A percentile compares a stretch with the other conserved stretches of the same genome.
phyloP scores from a whole-genome alignment of 2,329 filamentous ascomycete species.

The Cercospora sp. region DNA sequence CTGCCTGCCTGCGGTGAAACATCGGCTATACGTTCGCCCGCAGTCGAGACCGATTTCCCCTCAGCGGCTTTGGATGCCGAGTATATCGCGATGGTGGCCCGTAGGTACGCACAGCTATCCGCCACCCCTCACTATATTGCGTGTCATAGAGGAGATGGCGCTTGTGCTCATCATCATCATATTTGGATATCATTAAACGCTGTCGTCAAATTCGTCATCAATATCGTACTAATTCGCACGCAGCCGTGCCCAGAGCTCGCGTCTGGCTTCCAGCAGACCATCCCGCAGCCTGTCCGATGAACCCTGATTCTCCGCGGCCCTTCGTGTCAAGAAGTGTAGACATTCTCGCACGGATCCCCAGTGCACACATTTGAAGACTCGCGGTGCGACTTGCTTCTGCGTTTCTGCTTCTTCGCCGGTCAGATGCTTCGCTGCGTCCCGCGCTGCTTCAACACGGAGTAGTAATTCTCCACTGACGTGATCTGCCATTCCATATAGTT shows the following conservation, averaged over 20 bases:
- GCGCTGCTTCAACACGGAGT: conserved; percentile 1
- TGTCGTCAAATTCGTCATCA: not conserved
- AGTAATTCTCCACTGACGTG: conserved; percentile 9
- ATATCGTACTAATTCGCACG: not conserved
- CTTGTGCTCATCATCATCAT: not conserved
- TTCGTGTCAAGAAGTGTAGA: conserved; percentile 34
- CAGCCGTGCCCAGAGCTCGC: conserved; percentile 8
- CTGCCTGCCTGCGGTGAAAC: not conserved
- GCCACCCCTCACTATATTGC: not conserved
- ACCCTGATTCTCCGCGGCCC: conserved; percentile 33
- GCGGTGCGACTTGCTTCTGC: conserved; percentile 19
- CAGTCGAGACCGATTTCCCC: not conserved
- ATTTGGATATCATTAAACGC: not conserved
- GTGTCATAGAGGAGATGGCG: not conserved
- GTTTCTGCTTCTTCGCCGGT: conserved; percentile 10
- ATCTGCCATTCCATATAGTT: conserved; percentile 37
- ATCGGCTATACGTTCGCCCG: not conserved
- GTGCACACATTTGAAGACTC: conserved; percentile 34
- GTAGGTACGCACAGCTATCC: not conserved
- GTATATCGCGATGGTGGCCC: not conserved
- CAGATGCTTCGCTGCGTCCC: conserved; percentile 19
- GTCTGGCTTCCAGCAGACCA: conserved; percentile 1
- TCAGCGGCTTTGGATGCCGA: conserved; percentile 5
- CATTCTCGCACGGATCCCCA: conserved; percentile 36
- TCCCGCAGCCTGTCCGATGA: conserved; percentile 25